Evolutionary conservation across 345 rosid species (phyloP).

Genomic region (Citrus mangshanensis): DNA sequence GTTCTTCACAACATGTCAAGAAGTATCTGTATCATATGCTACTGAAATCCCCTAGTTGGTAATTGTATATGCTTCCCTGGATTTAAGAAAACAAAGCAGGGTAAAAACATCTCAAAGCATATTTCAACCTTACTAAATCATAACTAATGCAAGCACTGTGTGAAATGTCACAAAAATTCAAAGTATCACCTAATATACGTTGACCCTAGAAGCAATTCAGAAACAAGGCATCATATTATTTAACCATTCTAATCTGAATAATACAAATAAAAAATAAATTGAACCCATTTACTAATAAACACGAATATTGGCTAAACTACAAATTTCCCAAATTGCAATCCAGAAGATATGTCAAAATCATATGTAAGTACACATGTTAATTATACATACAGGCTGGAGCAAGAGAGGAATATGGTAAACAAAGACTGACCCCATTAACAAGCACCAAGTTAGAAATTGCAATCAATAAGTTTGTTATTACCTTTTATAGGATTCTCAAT

Average conservation of each 20-base stretch:
- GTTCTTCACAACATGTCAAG: slow-evolving; percentile 15
- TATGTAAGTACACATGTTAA: no score
- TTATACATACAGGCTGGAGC: neutral
- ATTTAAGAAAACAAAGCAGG: neutral
- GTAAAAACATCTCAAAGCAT: neutral
- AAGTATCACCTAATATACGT: neutral
- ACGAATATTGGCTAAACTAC: neutral
- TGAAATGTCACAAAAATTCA: neutral
- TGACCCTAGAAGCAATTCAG: neutral
- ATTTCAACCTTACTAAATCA: neutral
- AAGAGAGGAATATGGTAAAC: neutral
- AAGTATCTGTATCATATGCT: slow-evolving; percentile 6
- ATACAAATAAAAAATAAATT: neutral
- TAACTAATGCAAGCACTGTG: neutral
- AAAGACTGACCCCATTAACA: neutral
- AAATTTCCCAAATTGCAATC: neutral
- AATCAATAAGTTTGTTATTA: neutral
- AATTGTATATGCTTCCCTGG: neutral
- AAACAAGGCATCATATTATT: neutral
- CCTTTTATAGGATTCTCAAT: neutral
- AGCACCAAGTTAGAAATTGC: neutral
- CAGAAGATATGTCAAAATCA: no score
- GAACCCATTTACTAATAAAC: neutral
- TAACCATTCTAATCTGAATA: neutral
- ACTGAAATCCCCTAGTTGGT: slow-evolving; percentile 9